These are phyloP conservation scores for Trichophyton benhamiae DNA, from an alignment of 2,329 filamentous ascomycete genomes.

Conservation along the genomic window DNA sequence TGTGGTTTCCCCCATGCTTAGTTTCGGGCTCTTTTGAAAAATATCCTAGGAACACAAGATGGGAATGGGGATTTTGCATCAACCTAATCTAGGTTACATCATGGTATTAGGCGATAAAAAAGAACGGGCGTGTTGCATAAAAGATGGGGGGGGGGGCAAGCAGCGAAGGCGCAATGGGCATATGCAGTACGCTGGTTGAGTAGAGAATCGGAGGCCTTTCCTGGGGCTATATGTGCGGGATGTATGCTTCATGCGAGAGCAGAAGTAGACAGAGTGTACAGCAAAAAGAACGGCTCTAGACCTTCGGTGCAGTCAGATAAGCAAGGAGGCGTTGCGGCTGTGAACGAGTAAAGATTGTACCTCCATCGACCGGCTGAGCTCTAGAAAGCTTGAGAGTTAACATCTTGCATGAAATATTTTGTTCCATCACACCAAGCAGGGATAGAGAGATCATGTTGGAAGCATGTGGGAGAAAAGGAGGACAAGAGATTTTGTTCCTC, in stretches of 20 bases:
- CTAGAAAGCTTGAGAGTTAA: neutral
- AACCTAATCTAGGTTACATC: neutral
- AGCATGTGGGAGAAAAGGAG: neutral
- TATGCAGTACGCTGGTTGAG: neutral
- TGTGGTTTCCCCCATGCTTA: conserved; percentile 1
- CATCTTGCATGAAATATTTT: conserved; percentile 2
- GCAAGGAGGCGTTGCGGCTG: neutral
- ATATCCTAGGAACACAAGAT: neutral
- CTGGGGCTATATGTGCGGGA: neutral
- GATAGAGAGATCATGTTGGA: neutral
- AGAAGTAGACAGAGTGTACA: neutral
- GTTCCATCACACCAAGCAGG: conserved; percentile 3
- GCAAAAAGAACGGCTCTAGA: neutral
- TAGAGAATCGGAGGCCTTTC: neutral
- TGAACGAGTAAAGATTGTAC: neutral
- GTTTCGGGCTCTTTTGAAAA: neutral
- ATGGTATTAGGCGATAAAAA: neutral
- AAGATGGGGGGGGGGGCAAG: neutral
- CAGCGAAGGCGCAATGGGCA: neutral
- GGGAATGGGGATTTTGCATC: neutral
- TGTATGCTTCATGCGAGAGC: neutral
- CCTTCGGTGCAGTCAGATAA: neutral
- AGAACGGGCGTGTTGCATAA: neutral
- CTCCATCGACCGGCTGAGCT: neutral
- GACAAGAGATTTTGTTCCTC: neutral